phyloP scores from a whole-genome alignment of 2,329 filamentous ascomycete genomes.

The Penicillium digitatum region DNA sequence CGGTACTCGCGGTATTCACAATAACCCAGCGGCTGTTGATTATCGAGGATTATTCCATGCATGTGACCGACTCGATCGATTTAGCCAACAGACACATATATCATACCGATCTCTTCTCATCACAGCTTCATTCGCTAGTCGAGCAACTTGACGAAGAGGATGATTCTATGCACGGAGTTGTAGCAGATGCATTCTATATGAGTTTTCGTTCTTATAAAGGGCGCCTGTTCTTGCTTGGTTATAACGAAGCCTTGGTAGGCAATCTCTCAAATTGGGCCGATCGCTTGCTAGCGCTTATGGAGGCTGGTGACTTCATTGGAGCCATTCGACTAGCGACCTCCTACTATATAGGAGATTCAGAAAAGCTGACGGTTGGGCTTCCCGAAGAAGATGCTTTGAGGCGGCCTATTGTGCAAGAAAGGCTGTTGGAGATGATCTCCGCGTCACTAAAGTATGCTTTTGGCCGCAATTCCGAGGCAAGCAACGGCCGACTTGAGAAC shows the following conservation, averaged over 20 bases:
- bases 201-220: conserved; percentile 96
- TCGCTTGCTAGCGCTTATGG: conserved; percentile 86
- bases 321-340: conserved; percentile 86
- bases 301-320: conserved; percentile 90
- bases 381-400: conserved; percentile 75
- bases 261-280: conserved; percentile 97
- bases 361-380: conserved; percentile 88
- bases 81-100: conserved; percentile 88
- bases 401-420: conserved; percentile 79
- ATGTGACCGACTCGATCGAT: conserved; percentile 92
- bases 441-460: conserved; percentile 90
- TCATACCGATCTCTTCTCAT: conserved; percentile 84
- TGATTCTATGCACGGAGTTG: conserved; percentile 85
- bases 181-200: conserved; percentile 97
- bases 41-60: conserved; percentile 81
- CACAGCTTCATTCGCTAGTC: conserved; percentile 76
- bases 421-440: conserved; percentile 86
- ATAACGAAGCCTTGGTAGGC: conserved; percentile 87
- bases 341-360: conserved; percentile 86
- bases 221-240: conserved; percentile 84
- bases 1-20: conserved; percentile 84
- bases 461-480: conserved; percentile 54
- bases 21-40: conserved; percentile 92
- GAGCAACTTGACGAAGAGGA: conserved; percentile 87
- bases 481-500: conserved; percentile 51